Percentiles rank a stretch among this genome's conserved stretches.
Evolutionary conservation across 805 yeast genomes (phyloP).

Genomic region (Metschnikowia lunata): DNA sequence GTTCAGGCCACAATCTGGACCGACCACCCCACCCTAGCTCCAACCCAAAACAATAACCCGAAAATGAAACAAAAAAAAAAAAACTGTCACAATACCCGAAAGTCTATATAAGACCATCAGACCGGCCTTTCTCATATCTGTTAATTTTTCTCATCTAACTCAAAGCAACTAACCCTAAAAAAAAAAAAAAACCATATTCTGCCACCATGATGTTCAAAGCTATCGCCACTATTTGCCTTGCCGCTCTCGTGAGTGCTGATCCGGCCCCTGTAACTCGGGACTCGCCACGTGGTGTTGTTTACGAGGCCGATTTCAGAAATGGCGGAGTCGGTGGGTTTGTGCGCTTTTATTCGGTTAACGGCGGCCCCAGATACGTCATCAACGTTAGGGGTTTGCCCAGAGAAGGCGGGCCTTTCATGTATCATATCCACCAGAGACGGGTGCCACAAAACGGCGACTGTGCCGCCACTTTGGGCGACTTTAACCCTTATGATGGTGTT

Average conservation of each 20-base stretch:
- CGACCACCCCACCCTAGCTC: too few species aligned
- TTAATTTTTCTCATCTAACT: too few species aligned
- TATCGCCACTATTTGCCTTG: background rate
- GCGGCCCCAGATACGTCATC: slow-evolving; percentile 58
- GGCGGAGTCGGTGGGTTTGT: background rate
- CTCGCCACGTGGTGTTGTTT: background rate
- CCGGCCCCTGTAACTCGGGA: slow-evolving; percentile 2
- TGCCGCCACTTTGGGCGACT: slow-evolving; percentile 48
- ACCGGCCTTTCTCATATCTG: too few species aligned
- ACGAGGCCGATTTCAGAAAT: background rate
- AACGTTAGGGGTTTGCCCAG: slow-evolving; percentile 65
- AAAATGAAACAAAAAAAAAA: too few species aligned
- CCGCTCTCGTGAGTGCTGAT: background rate
- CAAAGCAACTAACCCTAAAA: too few species aligned
- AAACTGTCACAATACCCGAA: too few species aligned
- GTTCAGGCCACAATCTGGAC: too few species aligned
- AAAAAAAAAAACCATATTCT: too few species aligned
- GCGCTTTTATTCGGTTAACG: slow-evolving; percentile 28
- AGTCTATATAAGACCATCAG: too few species aligned
- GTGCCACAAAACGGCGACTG: slow-evolving; percentile 44
- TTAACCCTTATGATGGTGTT: slow-evolving; percentile 56
- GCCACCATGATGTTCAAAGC: too few species aligned
- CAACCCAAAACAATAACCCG: too few species aligned
- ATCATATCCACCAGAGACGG: slow-evolving; percentile 59
- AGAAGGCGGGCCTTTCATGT: slow-evolving; percentile 60